Conservation (phyloP, 495 filamentous ascomycete species). For the Usnea hakonensis region DNA sequence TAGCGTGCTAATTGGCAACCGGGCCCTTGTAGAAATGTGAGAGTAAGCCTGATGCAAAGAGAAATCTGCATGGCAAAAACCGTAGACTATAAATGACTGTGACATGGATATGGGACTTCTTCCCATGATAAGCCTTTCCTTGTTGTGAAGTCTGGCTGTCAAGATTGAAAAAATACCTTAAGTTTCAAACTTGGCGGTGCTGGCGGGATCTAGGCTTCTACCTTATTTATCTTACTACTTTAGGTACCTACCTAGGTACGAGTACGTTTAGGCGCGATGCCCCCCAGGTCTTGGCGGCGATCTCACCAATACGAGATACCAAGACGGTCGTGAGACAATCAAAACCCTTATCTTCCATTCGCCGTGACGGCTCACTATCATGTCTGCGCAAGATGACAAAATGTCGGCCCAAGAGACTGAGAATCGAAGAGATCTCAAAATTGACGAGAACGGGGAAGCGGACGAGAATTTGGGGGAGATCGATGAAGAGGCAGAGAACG, state of each 20-base stretch:
- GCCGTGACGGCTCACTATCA: not conserved
- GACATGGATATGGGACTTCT: too few relatives aligned
- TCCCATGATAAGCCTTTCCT: too few relatives aligned
- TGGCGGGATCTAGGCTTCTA: too few relatives aligned
- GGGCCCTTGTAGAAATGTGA: not conserved
- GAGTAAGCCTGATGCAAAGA: too few relatives aligned
- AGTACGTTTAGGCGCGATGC: not conserved
- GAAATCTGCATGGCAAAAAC: too few relatives aligned
- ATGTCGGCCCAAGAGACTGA: not conserved
- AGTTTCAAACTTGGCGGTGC: too few relatives aligned
- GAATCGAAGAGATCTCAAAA: not conserved
- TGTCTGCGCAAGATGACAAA: not conserved
- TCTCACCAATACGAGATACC: not conserved
- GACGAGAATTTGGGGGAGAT: conserved; percentile 35
- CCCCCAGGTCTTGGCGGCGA: not conserved
- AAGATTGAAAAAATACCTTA: too few relatives aligned
- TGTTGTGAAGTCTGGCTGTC: too few relatives aligned
- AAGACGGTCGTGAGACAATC: not conserved
- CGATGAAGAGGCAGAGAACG: conserved; percentile 66
- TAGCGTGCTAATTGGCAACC: not conserved
- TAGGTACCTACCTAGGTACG: too few relatives aligned
- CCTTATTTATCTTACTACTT: too few relatives aligned
- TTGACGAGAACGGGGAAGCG: conserved; percentile 1
- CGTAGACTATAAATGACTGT: too few relatives aligned
- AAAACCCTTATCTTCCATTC: not conserved